A percentile compares a stretch with the other conserved stretches of the same genome.
Conservation (phyloP, 1,139 yeast genomes). For the Debaryomyces fabryi region DNA sequence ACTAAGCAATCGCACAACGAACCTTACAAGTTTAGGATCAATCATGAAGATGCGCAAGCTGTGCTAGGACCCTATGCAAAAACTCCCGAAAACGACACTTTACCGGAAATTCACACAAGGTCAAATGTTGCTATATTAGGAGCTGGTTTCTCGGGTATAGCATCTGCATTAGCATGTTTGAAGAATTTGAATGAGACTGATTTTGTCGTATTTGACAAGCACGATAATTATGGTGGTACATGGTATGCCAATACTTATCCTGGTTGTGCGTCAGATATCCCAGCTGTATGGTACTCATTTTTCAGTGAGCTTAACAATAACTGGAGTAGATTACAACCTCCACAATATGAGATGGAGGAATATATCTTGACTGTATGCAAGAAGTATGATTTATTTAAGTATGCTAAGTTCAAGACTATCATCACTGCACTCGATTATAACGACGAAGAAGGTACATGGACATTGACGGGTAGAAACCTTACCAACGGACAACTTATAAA, state of each 20-base stretch:
- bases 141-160: slow-evolving; percentile 53
- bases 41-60: slow-evolving; percentile 28
- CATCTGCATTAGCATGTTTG: slow-evolving; percentile 32
- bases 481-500: slow-evolving; percentile 33
- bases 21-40: slow-evolving; percentile 37
- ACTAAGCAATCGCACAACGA: slow-evolving; percentile 35
- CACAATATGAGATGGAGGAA: slow-evolving; percentile 51
- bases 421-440: slow-evolving; percentile 34
- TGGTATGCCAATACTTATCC: slow-evolving; percentile 60
- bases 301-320: slow-evolving; percentile 42
- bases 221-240: slow-evolving; percentile 53
- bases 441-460: slow-evolving; percentile 42
- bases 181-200: slow-evolving; percentile 36
- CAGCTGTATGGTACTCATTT: slow-evolving; percentile 51
- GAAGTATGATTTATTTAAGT: slow-evolving; percentile 33
- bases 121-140: slow-evolving; percentile 47
- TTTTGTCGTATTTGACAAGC: slow-evolving; percentile 47
- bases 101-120: slow-evolving; percentile 26
- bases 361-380: slow-evolving; percentile 44
- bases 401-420: slow-evolving; percentile 32
- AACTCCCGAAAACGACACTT: slow-evolving; percentile 18
- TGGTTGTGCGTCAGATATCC: slow-evolving; percentile 56
- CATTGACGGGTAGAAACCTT: slow-evolving; percentile 33
- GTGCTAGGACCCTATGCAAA: slow-evolving; percentile 29
- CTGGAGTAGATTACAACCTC: slow-evolving; percentile 52